Evolutionary conservation across 2,329 filamentous ascomycete genomes (phyloP).

Genomic region (Colletotrichum phormii): DNA sequence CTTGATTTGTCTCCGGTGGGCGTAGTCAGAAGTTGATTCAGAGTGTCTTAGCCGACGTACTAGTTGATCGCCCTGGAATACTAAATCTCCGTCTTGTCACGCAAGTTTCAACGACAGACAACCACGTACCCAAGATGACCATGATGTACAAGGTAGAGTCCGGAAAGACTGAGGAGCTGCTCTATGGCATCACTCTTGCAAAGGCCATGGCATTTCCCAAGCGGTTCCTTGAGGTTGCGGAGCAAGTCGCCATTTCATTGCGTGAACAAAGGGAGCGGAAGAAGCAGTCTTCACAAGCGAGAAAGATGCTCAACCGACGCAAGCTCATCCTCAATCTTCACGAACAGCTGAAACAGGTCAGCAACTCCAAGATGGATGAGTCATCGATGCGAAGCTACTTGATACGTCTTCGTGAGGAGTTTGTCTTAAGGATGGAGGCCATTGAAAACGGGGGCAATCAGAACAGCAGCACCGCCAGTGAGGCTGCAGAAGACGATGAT

Average conservation of each 20-base stretch:
- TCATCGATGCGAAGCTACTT: constrained; percentile 73
- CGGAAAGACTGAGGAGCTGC: constrained; percentile 75
- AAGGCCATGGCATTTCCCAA: constrained; percentile 79
- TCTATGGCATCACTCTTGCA: constrained; percentile 89
- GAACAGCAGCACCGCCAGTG: not conserved
- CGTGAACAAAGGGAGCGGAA: constrained; percentile 67
- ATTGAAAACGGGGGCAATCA: constrained; percentile 57
- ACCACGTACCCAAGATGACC: constrained; percentile 71
- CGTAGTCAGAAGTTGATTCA: constrained; percentile 20
- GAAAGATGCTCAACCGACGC: constrained; percentile 71
- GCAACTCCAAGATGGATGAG: constrained; percentile 73
- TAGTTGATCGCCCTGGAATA: constrained; percentile 81
- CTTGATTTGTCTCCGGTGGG: not conserved
- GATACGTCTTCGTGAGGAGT: constrained; percentile 77
- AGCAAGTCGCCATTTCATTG: constrained; percentile 72
- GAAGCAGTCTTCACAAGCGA: constrained; percentile 68
- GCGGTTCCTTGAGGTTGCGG: constrained; percentile 75
- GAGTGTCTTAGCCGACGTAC: constrained; percentile 67
- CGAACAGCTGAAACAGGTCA: constrained; percentile 78
- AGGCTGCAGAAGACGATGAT: not conserved
- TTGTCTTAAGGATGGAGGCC: constrained; percentile 76
- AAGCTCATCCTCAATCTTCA: constrained; percentile 80
- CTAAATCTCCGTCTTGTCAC: constrained; percentile 85
- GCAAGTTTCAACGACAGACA: constrained; percentile 64
- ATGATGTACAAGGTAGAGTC: constrained; percentile 89